Evolutionary conservation across 2,329 filamentous ascomycete species (phyloP).

Genomic region (Phaeosphaeriaceae sp.): DNA sequence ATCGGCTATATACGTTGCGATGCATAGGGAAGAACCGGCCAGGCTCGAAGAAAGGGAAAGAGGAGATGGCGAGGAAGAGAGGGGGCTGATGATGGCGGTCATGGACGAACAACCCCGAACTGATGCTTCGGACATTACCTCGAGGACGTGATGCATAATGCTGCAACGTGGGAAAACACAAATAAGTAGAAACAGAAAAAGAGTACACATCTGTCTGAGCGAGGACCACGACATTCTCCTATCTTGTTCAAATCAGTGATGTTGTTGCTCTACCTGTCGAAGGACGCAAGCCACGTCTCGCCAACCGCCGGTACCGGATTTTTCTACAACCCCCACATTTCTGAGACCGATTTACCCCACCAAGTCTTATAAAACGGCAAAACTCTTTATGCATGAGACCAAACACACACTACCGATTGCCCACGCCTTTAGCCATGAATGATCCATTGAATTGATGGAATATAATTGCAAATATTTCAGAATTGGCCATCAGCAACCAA

Average conservation of each 20-base stretch:
- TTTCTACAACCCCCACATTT: not conserved
- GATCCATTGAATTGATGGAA: too few relatives aligned
- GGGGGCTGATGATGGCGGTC: conserved; percentile 35
- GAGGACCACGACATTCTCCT: too few relatives aligned
- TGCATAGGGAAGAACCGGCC: conserved; percentile 55
- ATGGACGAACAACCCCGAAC: conserved; percentile 9
- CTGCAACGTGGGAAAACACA: not conserved
- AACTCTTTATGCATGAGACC: not conserved
- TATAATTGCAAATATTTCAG: too few relatives aligned
- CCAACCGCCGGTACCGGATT: not conserved
- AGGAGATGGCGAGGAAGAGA: conserved; percentile 41
- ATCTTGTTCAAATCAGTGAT: too few relatives aligned
- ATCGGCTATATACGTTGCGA: conserved; percentile 69
- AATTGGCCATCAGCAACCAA: conserved; percentile 2
- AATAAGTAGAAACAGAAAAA: not conserved
- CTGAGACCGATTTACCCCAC: not conserved
- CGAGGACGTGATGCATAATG: not conserved
- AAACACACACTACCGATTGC: too few relatives aligned
- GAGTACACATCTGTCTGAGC: too few relatives aligned
- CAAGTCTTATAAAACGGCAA: not conserved
- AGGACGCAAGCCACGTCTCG: too few relatives aligned
- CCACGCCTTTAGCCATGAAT: too few relatives aligned
- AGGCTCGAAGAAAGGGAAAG: conserved; percentile 23
- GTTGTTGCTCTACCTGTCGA: too few relatives aligned
- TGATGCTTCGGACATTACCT: conserved; percentile 14